Evolutionary conservation across 129 eudicot genomes (phyloP), one percentile per base, ranked within the genome.

Genomic region (Oenanthe sinensis): DNA sequence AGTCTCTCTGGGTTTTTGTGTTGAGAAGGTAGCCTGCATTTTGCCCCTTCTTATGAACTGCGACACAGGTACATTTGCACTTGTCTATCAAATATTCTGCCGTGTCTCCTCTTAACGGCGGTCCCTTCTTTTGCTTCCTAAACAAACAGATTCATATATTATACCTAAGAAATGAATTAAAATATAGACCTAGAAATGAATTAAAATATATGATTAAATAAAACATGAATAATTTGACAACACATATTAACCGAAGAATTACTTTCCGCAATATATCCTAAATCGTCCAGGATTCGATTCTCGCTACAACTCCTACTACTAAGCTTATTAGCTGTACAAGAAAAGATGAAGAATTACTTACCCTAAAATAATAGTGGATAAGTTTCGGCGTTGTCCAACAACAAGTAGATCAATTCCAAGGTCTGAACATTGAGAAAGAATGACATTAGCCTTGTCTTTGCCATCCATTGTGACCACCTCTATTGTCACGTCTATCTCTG

Each of bases 1-100:
- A 90, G 73, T 90, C 89, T 77, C 77, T 88, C 3, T 88, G 91
- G 37, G 86, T 76, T 80, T 90, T 88, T 48, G 96, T 87, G 79
- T 87, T 85, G 79, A 93, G 92, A 76, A 93, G 86, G 73, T 88
- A 89, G 69, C 96, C 96, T 44, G 85, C 90, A 28, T 85, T 85
- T 83, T 83, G 89, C 50, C 92, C 90, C 85, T 87, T 93, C 67
- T 85, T 93, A 76, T 93, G 98, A 43, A 92, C 96, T 71, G 89
- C 92, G 78, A 90, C 96, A 82, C 94, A 90, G 43, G 91, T 89
- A 82, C 96, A 93, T 50, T 82, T 84, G 88, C 96, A 83, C 79
- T 90, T 85, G 71, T 90, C 93, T 10, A 92, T 80, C 83, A 88
- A 81, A 78, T 74, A 84, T 28, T 90, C 97, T 83, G 91, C 93